Conservation (phyloP, 495 filamentous ascomycete genomes). For the Cudoniella acicularis region DNA sequence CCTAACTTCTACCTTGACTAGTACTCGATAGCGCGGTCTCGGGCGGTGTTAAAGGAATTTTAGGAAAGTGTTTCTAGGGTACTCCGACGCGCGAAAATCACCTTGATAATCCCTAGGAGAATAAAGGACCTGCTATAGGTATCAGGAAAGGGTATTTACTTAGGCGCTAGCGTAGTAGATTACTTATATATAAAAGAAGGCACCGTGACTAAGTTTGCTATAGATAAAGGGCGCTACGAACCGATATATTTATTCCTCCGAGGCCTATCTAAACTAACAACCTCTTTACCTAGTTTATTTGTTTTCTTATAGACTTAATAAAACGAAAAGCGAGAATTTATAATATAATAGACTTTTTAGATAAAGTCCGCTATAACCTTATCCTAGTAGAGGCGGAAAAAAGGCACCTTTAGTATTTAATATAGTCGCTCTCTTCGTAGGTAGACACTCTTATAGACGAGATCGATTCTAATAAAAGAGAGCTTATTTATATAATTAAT, state of each 20-base stretch:
- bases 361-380: background rate
- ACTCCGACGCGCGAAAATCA: background rate
- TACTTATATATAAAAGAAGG: background rate
- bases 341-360: background rate
- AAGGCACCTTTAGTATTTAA: background rate
- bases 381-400: background rate
- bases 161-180: background rate
- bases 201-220: background rate
- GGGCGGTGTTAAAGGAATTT: background rate
- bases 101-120: background rate
- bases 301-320: background rate
- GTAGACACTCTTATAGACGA: background rate
- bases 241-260: background rate
- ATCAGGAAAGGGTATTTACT: background rate
- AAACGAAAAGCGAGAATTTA: background rate
- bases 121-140: background rate
- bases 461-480: background rate
- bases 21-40: background rate
- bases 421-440: background rate
- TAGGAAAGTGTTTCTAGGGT: background rate
- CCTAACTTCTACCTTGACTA: background rate
- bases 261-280: background rate
- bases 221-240: background rate
- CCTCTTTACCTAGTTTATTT: background rate
- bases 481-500: background rate